These are phyloP conservation scores for Edaphochlamys debaryana DNA, from an alignment of 139 green algal species.

Conservation along the genomic window DNA sequence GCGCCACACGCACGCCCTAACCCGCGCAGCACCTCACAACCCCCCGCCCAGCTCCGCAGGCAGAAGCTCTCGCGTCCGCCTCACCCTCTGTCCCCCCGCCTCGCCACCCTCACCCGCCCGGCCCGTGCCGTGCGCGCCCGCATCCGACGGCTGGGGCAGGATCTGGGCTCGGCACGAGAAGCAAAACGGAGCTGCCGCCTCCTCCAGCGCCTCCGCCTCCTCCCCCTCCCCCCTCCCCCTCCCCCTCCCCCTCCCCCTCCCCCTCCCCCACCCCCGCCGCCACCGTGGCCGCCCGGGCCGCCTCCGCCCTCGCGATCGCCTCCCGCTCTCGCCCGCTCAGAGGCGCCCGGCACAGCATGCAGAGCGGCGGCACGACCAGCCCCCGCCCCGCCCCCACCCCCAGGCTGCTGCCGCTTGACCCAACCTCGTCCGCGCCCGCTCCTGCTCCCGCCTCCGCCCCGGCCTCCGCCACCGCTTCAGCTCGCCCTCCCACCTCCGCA, in stretches of 20 bases:
- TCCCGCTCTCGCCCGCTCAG: not conserved
- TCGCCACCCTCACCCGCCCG: not conserved
- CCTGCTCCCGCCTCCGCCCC: not conserved
- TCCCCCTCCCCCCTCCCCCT: not conserved
- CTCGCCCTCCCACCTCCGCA: too few species aligned
- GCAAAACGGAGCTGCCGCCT: not conserved
- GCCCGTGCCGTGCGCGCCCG: too few species aligned
- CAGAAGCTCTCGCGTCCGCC: not conserved
- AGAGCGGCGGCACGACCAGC: not conserved
- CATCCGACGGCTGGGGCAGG: conserved; percentile 2
- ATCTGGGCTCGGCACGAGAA: conserved; percentile 30
- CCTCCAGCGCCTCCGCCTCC: not conserved
- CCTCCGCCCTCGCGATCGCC: not conserved
- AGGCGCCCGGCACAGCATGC: conserved; percentile 25
- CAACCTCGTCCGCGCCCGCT: too few species aligned
- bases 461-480: not conserved
- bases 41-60: not conserved
- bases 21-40: too few species aligned
- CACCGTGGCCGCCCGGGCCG: not conserved
- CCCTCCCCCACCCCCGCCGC: not conserved
- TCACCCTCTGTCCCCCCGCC: not conserved
- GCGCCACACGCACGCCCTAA: too few species aligned
- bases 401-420: not conserved
- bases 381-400: not conserved
- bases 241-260: not conserved